A percentile compares a stretch with the other conserved stretches of the same genome.
phyloP scores from a whole-genome alignment of 306 rosid genomes.

The Glycine latifolia region DNA sequence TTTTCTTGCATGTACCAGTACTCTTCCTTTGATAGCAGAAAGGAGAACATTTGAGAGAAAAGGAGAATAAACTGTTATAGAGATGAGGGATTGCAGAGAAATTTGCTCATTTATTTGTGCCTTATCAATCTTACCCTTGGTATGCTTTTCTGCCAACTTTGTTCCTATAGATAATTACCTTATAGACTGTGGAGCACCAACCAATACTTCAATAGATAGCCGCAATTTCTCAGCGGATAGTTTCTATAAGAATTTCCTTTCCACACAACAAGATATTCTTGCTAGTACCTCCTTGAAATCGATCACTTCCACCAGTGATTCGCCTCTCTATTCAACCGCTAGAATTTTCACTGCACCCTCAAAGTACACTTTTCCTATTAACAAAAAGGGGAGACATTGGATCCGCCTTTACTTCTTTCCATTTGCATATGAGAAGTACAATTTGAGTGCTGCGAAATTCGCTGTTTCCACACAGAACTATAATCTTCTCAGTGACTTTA shows the following conservation, averaged over 20 bases:
- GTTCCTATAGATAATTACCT: constrained; percentile 75
- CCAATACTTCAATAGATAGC: constrained; percentile 63
- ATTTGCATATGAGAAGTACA: constrained; percentile 50
- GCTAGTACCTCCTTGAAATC: constrained; percentile 60
- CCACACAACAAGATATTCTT: constrained; percentile 67
- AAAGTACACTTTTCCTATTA: constrained; percentile 69
- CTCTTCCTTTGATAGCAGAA: constrained; percentile 22
- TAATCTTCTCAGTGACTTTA: constrained; percentile 66
- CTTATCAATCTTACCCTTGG: constrained; percentile 55
- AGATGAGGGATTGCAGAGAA: constrained; percentile 55
- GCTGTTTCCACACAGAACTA: constrained; percentile 61
- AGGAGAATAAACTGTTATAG: not conserved
- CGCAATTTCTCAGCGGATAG: constrained; percentile 73
- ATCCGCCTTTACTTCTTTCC: constrained; percentile 93
- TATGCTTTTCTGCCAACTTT: constrained; percentile 60
- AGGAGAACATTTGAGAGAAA: not conserved
- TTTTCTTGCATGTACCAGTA: constrained; percentile 31
- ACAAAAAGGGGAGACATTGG: constrained; percentile 78
- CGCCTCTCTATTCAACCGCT: constrained; percentile 73
- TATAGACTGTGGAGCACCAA: constrained; percentile 81
- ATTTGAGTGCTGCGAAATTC: constrained; percentile 71
- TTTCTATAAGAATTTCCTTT: constrained; percentile 63
- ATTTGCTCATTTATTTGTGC: constrained; percentile 54
- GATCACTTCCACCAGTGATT: constrained; percentile 52
- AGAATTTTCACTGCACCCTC: constrained; percentile 74